A percentile compares a stretch with the other conserved stretches of the same genome.
phyloP scores from a whole-genome alignment of 2,329 filamentous ascomycete species.

The Ramichloridium luteum region DNA sequence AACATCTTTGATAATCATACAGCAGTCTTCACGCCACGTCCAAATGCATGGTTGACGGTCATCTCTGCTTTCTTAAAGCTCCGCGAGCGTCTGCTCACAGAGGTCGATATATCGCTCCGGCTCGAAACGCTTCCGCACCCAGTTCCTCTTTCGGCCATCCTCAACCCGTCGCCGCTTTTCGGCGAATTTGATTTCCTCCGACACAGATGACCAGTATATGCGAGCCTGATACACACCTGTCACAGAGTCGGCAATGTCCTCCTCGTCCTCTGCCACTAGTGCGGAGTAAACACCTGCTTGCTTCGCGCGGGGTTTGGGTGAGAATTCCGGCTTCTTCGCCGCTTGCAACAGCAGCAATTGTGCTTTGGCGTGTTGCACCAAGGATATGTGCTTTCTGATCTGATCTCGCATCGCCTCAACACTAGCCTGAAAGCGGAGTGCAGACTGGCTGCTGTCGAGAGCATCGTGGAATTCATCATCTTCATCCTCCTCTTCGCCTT shows the following conservation, averaged over 20 bases:
- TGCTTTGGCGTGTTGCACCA: slow-evolving; percentile 19
- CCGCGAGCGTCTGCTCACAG: slow-evolving; percentile 20
- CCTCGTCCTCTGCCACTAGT: too few relatives aligned
- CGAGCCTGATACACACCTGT: too few relatives aligned
- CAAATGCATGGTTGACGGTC: too few relatives aligned
- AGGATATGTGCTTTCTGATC: slow-evolving; percentile 25
- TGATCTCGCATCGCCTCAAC: slow-evolving; percentile 20
- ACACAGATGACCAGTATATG: slow-evolving; percentile 19
- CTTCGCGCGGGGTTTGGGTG: slow-evolving; percentile 2
- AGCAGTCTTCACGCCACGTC: too few relatives aligned
- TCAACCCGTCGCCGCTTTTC: slow-evolving; percentile 19
- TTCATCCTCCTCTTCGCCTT: too few relatives aligned
- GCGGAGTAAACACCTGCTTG: too few relatives aligned
- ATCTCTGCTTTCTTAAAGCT: too few relatives aligned
- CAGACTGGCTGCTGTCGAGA: slow-evolving; percentile 4
- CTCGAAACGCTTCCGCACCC: slow-evolving; percentile 20
- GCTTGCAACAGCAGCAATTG: slow-evolving; percentile 7
- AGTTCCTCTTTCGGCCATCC: slow-evolving; percentile 17
- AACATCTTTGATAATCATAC: too few relatives aligned
- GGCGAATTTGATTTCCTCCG: slow-evolving; percentile 15
- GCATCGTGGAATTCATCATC: slow-evolving; percentile 1
- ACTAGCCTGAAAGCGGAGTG: slow-evolving; percentile 12
- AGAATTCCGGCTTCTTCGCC: slow-evolving; percentile 5
- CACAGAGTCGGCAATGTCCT: too few relatives aligned
- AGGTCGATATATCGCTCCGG: slow-evolving; percentile 16